phyloP scores from a whole-genome alignment of 495 filamentous ascomycete genomes.

The Trichoderma asperelloides region DNA sequence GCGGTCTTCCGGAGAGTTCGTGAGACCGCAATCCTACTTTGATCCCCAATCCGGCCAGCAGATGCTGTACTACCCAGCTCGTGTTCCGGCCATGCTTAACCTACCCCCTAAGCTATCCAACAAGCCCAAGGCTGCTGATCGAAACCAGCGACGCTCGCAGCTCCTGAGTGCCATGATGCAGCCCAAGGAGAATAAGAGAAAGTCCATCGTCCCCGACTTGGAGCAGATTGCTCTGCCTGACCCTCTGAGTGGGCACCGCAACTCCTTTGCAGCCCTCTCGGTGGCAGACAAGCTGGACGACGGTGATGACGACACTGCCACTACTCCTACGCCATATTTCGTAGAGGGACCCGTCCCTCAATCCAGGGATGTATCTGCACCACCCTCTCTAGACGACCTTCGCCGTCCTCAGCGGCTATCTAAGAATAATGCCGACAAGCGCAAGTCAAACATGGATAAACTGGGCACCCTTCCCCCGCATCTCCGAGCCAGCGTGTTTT shows the following conservation, averaged over 20 bases:
- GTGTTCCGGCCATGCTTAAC: constrained; percentile 87
- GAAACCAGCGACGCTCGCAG: constrained; percentile 62
- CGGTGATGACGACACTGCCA: not conserved
- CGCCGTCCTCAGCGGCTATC: constrained; percentile 14
- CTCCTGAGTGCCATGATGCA: constrained; percentile 40
- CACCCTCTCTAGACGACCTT: constrained; percentile 9
- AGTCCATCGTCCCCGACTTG: constrained; percentile 11
- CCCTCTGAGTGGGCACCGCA: constrained; percentile 23
- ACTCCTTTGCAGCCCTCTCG: constrained; percentile 10
- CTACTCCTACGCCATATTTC: not conserved
- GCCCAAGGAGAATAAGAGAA: not conserved
- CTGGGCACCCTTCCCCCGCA: constrained; percentile 65
- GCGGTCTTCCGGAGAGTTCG: constrained; percentile 18
- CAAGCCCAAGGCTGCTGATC: constrained; percentile 48
- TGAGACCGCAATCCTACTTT: constrained; percentile 50
- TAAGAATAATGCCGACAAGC: constrained; percentile 24
- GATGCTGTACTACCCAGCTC: constrained; percentile 93
- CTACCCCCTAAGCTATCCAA: constrained; percentile 82
- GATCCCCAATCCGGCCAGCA: constrained; percentile 57
- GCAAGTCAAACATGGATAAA: constrained; percentile 31
- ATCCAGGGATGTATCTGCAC: not conserved
- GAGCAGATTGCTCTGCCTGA: constrained; percentile 37
- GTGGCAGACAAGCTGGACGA: constrained; percentile 12
- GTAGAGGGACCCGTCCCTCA: constrained; percentile 7
- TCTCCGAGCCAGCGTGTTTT: constrained; percentile 82